Conservation (phyloP, 148 eudicot species). For the Vaccinium corymbosum region DNA sequence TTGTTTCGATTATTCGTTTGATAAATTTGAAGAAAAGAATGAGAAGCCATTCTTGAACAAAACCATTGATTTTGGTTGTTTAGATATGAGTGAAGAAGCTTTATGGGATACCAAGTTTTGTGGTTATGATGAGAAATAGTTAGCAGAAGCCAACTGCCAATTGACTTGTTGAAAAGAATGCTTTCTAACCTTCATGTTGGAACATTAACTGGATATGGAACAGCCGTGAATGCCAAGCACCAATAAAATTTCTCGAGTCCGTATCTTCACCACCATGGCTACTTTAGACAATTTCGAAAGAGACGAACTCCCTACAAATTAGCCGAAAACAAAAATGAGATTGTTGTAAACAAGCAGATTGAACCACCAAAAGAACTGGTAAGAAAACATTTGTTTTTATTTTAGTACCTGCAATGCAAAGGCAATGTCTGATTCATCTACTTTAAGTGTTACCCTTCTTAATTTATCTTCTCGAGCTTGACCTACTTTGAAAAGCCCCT, state of each 20-base stretch:
- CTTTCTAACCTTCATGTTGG: constrained; percentile 19
- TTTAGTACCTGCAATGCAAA: constrained; percentile 84
- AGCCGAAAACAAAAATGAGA: constrained; percentile 5
- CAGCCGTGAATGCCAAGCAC: background rate
- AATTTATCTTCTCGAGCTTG: constrained; percentile 66
- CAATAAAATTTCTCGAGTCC: background rate
- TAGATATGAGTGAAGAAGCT: background rate
- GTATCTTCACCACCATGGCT: background rate
- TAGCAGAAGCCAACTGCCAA: background rate
- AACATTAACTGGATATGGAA: background rate
- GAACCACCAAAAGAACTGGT: background rate
- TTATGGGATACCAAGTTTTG: background rate
- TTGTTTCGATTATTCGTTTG: background rate
- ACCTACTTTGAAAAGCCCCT: constrained; percentile 83
- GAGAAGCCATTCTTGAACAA: background rate
- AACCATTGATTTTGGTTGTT: background rate
- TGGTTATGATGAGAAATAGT: background rate
- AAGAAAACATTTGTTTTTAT: background rate
- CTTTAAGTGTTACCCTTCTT: constrained; percentile 60
- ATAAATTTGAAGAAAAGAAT: background rate
- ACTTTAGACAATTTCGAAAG: constrained; percentile 86
- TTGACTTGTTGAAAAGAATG: background rate
- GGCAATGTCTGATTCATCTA: constrained; percentile 74
- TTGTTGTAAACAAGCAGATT: background rate
- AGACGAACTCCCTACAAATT: constrained; percentile 72